Percentiles rank a stretch among this genome's conserved stretches.
These are phyloP conservation scores for Terfezia claveryi DNA, from an alignment of 495 filamentous ascomycete genomes.

Conservation along the genomic window DNA sequence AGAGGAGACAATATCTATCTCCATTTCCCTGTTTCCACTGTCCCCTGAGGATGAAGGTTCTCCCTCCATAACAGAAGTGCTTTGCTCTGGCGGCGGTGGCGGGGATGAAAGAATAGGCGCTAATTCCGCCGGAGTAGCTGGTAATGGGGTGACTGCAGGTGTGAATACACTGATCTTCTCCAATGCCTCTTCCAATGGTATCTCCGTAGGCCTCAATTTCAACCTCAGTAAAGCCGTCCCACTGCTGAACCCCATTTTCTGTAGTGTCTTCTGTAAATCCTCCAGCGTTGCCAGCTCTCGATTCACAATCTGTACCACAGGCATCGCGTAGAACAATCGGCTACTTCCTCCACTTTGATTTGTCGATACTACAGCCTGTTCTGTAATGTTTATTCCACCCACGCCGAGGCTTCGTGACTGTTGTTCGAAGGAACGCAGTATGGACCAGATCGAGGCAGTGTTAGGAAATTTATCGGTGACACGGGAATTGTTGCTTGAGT, in stretches of 20 bases:
- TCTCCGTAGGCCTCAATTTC: constrained; percentile 48
- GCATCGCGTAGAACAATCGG: constrained; percentile 65
- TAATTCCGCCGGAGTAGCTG: not conserved
- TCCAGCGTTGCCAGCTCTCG: constrained; percentile 50
- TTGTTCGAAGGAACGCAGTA: constrained; percentile 72
- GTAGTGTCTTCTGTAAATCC: constrained; percentile 69
- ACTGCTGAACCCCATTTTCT: constrained; percentile 66
- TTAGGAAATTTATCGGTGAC: constrained; percentile 64
- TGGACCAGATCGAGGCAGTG: constrained; percentile 63
- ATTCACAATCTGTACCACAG: constrained; percentile 59
- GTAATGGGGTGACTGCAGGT: constrained; percentile 22
- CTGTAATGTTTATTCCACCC: constrained; percentile 57
- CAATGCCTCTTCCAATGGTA: constrained; percentile 71
- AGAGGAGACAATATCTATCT: no score
- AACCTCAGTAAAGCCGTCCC: constrained; percentile 60
- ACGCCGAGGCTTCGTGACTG: constrained; percentile 22
- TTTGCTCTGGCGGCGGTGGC: not conserved
- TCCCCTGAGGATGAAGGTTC: no score
- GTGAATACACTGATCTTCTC: constrained; percentile 54
- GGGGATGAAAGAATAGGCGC: not conserved
- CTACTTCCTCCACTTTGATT: constrained; percentile 29
- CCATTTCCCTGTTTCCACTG: no score
- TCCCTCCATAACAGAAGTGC: no score
- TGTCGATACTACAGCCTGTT: constrained; percentile 41
- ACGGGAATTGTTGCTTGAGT: constrained; percentile 41